These are phyloP conservation scores for Raffaelea deltoideospora DNA, from an alignment of 2,329 filamentous ascomycete genomes.

Conservation along the genomic window DNA sequence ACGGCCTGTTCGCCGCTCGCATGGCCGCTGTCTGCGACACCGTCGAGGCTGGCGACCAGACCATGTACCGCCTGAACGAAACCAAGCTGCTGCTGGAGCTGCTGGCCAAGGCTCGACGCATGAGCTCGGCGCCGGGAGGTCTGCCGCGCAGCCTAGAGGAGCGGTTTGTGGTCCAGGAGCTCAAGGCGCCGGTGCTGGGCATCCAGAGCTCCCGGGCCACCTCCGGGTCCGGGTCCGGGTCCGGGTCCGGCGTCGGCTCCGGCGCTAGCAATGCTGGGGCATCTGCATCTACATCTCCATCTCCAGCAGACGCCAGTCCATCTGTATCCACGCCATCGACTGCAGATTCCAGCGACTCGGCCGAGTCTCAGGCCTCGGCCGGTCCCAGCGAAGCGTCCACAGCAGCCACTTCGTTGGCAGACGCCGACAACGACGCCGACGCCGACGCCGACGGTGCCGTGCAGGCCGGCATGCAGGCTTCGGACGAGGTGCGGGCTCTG, in stretches of 20 bases:
- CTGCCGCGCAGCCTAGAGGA: conserved; percentile 75
- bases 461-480: conserved; percentile 27
- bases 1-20: conserved; percentile 42
- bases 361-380: conserved; percentile 30
- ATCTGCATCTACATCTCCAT: too few relatives aligned
- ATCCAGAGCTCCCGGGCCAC: conserved; percentile 30
- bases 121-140: conserved; percentile 36
- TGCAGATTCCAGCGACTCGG: conserved; percentile 16
- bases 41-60: conserved; percentile 69
- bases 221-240: too few relatives aligned
- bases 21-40: conserved; percentile 64
- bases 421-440: conserved; percentile 6
- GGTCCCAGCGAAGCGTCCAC: too few relatives aligned
- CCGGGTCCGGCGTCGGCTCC: neutral
- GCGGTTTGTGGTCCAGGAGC: conserved; percentile 58
- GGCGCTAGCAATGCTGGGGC: conserved; percentile 20
- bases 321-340: conserved; percentile 12
- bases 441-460: conserved; percentile 6
- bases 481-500: conserved; percentile 35
- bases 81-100: conserved; percentile 53
- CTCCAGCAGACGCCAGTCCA: too few relatives aligned
- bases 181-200: conserved; percentile 63
- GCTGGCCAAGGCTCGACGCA: conserved; percentile 53
- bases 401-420: conserved; percentile 15
- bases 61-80: conserved; percentile 67